Conservation (phyloP, 2,329 filamentous ascomycete species). For the Bipolaris victoriae region DNA sequence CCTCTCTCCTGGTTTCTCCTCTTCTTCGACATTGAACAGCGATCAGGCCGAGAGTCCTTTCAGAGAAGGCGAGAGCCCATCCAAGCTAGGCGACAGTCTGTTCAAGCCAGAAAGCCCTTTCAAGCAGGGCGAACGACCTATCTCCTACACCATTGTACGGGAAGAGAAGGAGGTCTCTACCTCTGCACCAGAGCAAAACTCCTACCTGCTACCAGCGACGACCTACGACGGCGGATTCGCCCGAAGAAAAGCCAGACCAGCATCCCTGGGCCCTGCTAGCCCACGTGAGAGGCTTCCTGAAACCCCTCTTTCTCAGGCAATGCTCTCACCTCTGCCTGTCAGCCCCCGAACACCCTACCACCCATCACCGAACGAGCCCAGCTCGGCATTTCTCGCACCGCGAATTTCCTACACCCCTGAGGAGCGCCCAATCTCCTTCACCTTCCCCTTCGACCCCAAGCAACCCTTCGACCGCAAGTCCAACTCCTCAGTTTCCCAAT, state of each 20-base stretch:
- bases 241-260: constrained; percentile 14
- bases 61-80: constrained; percentile 1
- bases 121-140: constrained; percentile 13
- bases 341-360: constrained; percentile 9
- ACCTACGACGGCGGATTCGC: constrained; percentile 28
- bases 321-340: constrained; percentile 13
- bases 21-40: constrained; percentile 22
- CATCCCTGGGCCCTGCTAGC: constrained; percentile 19
- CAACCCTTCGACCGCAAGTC: constrained; percentile 24
- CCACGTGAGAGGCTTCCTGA: not conserved
- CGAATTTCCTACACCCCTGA: constrained; percentile 20
- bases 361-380: constrained; percentile 3
- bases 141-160: constrained; percentile 21
- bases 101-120: constrained; percentile 10
- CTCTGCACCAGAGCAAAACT: constrained; percentile 19
- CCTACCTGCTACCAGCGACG: constrained; percentile 31
- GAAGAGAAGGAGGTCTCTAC: constrained; percentile 18
- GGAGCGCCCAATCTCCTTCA: constrained; percentile 26
- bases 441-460: constrained; percentile 21
- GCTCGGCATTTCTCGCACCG: constrained; percentile 3
- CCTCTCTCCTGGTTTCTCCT: constrained; percentile 29
- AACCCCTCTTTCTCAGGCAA: not conserved
- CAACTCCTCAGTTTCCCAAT: constrained; percentile 12
- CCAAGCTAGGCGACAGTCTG: no score
- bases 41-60: constrained; percentile 20